phyloP scores from a whole-genome alignment of 2,329 filamentous ascomycete species.

The Ascochyta fabae region DNA sequence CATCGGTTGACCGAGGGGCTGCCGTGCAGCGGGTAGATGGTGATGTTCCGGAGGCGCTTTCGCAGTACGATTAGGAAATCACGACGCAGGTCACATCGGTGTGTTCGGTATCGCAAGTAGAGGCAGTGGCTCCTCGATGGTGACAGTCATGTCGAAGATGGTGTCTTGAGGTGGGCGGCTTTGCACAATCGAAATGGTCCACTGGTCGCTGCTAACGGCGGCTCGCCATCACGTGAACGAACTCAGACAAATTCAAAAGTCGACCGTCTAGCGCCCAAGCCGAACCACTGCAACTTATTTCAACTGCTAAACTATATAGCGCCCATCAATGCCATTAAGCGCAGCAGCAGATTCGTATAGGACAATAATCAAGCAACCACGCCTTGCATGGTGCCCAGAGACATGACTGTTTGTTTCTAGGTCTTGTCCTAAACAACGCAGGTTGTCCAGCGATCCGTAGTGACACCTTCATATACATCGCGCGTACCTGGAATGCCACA shows the following conservation, averaged over 20 bases:
- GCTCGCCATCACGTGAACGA: constrained; percentile 12
- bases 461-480: not conserved
- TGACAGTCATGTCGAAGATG: constrained; percentile 10
- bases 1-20: constrained; percentile 31
- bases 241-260: not conserved
- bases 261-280: not conserved
- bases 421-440: not conserved
- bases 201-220: constrained; percentile 12
- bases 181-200: constrained; percentile 8
- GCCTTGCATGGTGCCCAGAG: not conserved
- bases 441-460: not conserved
- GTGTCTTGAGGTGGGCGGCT: constrained; percentile 13
- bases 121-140: not conserved
- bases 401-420: not conserved
- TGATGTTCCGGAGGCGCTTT: constrained; percentile 1
- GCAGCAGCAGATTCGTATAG: no score
- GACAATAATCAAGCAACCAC: not conserved
- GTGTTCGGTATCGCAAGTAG: constrained; percentile 2
- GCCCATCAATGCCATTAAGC: no score
- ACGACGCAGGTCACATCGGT: not conserved
- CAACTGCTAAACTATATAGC: no score
- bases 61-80: not conserved
- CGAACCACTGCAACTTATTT: not conserved
- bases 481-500: not conserved
- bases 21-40: constrained; percentile 18